Evolutionary conservation across 441 rosid genomes (phyloP).

Genomic region (Adansonia madagascariensis): DNA sequence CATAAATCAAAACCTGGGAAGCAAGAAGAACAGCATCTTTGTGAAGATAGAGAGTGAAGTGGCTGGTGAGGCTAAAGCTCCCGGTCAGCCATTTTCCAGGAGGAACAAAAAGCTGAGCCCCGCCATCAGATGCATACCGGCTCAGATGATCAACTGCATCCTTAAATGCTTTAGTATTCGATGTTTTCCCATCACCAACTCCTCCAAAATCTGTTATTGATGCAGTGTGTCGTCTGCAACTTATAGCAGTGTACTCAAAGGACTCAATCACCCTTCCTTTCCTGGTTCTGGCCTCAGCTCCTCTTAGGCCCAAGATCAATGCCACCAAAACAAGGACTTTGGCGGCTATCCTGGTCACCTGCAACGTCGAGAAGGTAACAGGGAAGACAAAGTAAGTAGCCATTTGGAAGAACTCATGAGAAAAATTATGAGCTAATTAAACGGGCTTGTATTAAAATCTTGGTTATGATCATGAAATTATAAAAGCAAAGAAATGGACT

Average conservation of each 20-base stretch:
- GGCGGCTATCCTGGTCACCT: constrained; percentile 35
- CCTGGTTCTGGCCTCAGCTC: constrained; percentile 43
- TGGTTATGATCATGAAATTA: background rate
- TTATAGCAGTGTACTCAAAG: constrained; percentile 65
- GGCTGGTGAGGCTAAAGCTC: constrained; percentile 61
- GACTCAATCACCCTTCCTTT: constrained; percentile 33
- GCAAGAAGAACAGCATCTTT: constrained; percentile 66
- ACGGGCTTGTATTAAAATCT: background rate
- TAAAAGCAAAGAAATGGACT: background rate
- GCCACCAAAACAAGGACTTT: constrained; percentile 32
- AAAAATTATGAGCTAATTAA: constrained; percentile 1
- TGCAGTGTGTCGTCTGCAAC: constrained; percentile 64
- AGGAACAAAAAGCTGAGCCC: constrained; percentile 66
- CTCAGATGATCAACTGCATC: constrained; percentile 54
- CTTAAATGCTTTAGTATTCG: constrained; percentile 67
- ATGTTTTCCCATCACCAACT: constrained; percentile 63
- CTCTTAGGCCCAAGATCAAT: constrained; percentile 25
- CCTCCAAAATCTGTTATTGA: constrained; percentile 72
- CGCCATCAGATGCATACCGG: constrained; percentile 49
- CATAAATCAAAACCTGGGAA: constrained; percentile 44
- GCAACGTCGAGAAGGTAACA: constrained; percentile 22
- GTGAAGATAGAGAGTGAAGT: constrained; percentile 71
- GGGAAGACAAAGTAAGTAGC: background rate
- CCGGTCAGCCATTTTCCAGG: constrained; percentile 74
- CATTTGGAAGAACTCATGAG: background rate